Base-by-base conservation (phyloP, 176 grass and related monocot genomes). In the sorghum (Sorghum bicolor) region DNA sequence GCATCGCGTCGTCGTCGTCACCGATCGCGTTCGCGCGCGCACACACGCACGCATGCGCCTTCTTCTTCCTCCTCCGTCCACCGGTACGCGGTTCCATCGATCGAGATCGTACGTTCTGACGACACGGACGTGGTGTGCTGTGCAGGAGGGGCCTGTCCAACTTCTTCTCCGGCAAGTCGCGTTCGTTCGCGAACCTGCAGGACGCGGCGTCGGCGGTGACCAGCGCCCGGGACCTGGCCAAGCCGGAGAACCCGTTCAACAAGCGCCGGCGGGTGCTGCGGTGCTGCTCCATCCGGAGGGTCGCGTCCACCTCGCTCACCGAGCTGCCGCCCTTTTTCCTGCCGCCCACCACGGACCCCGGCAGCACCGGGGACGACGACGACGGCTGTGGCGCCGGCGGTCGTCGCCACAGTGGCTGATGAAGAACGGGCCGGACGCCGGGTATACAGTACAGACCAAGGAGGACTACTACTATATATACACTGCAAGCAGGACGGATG, bases 191-290 rank as follows among this genome's bases (percentile, higher is more conserved):
- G 8, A 91, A 79, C 81, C 97, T 99, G 37, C 84, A 87, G 75
- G 92, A 93, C 40, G 91, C 86, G 52, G 75, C 83, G 64, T 66
- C 43, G 11, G 32, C 61, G 72, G 82, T 39, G 9, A 76, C 31
- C 82, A 90, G 60, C 77, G 85, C 86, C 11, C 85, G 64, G 24
- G 93, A 94, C 84, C 81, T 99, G 57, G 87, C 88, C 45, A 99
- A 99, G 91, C 89, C 91, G 28, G 97, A 99, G 86, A 99, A 94
- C 84, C 91, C 93, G 0, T 99, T 94, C 93, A 99, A 99, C 88
- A 99, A 99, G 84, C 83, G 93, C 8, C 85, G 93, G 16, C 86
- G 97, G 22, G 72, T 99, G 34, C 85, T 94, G n/a, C 83, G 84
- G 16, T 85, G 83, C 55, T 91, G 67, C 86, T 87, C 76, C 86